Evolutionary conservation across 2,329 filamentous ascomycete species (phyloP).

Genomic region (Beauveria bassiana): DNA sequence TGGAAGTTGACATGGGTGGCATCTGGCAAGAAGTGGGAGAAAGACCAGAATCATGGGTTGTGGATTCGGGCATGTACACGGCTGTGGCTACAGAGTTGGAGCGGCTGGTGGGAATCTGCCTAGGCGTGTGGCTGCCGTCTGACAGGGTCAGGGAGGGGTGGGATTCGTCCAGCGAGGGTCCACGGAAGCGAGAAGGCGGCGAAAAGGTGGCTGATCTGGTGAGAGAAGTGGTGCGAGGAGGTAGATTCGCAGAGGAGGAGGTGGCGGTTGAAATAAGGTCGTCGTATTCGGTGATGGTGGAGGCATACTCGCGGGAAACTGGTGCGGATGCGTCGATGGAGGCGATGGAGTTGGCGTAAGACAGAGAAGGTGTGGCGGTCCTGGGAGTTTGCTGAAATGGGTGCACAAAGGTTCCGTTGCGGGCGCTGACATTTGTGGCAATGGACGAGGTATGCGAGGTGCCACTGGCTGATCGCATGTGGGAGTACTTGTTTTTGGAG

Average conservation of each 20-base stretch:
- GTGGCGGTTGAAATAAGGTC: constrained; percentile 26
- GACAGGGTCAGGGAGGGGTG: constrained; percentile 28
- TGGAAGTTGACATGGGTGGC: constrained; percentile 18
- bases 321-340: constrained; percentile 37
- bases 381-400: constrained; percentile 58
- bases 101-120: constrained; percentile 19
- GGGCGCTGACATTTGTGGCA: constrained; percentile 42
- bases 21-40: constrained; percentile 21
- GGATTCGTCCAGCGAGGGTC: constrained; percentile 15
- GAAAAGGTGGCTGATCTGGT: constrained; percentile 3
- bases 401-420: constrained; percentile 49
- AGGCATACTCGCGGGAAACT: constrained; percentile 42
- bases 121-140: constrained; percentile 24
- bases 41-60: constrained; percentile 25
- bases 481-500: constrained; percentile 38
- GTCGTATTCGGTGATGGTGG: constrained; percentile 47
- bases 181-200: constrained; percentile 10
- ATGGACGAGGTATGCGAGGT: constrained; percentile 49
- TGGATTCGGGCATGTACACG: neutral
- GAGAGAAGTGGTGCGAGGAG: constrained; percentile 1
- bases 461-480: constrained; percentile 51
- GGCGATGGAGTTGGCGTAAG: constrained; percentile 49
- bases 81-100: constrained; percentile 19
- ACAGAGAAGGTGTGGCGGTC: constrained; percentile 51
- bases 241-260: constrained; percentile 14